phyloP scores from a whole-genome alignment of 495 filamentous ascomycete genomes.

The Hypoxylon fragiforme region DNA sequence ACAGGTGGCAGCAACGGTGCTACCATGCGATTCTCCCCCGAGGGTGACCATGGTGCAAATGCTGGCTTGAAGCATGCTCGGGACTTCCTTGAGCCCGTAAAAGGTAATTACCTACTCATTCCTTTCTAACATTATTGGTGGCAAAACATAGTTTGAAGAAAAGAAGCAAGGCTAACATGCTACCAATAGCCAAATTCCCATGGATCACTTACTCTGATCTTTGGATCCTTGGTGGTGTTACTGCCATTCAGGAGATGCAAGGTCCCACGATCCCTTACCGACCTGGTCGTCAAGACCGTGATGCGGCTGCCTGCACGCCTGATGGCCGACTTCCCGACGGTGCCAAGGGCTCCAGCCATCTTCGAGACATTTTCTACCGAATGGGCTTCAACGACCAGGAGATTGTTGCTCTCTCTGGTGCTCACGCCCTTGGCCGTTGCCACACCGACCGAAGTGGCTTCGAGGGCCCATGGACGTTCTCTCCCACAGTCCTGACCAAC shows the following conservation, averaged over 20 bases:
- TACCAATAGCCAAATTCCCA: constrained; percentile 68
- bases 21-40: constrained; percentile 95
- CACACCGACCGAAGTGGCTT: constrained; percentile 88
- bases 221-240: constrained; percentile 88
- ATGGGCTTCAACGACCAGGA: constrained; percentile 99
- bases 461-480: constrained; percentile 95
- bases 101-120: constrained; percentile 61
- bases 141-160: background rate
- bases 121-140: background rate
- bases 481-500: constrained; percentile 90
- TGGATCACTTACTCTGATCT: constrained; percentile 97
- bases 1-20: constrained; percentile 96
- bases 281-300: constrained; percentile 81
- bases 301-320: constrained; percentile 85
- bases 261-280: constrained; percentile 88
- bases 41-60: constrained; percentile 91
- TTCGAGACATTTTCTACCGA: constrained; percentile 90
- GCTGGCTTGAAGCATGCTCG: constrained; percentile 86
- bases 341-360: constrained; percentile 74
- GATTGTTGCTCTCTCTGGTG: constrained; percentile 88
- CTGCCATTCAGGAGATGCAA: constrained; percentile 92
- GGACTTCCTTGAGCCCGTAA: constrained; percentile 89
- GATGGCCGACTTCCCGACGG: constrained; percentile 96
- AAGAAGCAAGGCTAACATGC: constrained; percentile 39
- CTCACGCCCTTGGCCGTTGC: constrained; percentile 91